Conservation (phyloP, 2,329 filamentous ascomycete species). For the Cordyceps javanica region DNA sequence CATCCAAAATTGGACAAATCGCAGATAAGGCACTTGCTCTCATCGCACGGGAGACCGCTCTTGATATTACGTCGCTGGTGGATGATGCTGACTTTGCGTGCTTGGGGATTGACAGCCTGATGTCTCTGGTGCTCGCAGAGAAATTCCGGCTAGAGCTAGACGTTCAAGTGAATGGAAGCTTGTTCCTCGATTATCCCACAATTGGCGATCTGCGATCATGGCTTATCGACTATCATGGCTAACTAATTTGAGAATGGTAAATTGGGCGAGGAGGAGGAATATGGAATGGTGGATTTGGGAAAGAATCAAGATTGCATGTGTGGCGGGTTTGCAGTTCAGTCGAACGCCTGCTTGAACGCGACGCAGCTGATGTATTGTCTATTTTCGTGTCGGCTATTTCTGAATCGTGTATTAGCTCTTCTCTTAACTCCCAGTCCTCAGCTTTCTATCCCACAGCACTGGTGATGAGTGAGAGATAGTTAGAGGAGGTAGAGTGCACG, state of each 20-base stretch:
- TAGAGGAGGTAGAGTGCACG: background rate
- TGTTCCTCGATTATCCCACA: constrained; percentile 48
- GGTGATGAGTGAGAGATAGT: background rate
- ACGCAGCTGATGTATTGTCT: background rate
- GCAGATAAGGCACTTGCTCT: constrained; percentile 42
- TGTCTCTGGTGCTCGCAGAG: constrained; percentile 51
- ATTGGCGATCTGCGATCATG: constrained; percentile 46
- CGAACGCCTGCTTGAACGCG: background rate
- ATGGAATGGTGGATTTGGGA: background rate
- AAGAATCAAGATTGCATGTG: background rate
- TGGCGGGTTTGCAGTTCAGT: background rate
- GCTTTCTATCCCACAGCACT: background rate
- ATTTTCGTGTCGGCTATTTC: background rate
- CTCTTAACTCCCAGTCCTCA: background rate
- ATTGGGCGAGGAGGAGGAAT: background rate
- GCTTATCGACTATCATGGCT: constrained; percentile 27
- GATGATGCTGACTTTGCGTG: constrained; percentile 51
- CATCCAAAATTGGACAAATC: background rate
- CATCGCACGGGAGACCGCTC: constrained; percentile 49
- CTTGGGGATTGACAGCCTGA: constrained; percentile 54
- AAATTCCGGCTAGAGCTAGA: constrained; percentile 51
- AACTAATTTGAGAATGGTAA: background rate
- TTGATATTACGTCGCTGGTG: constrained; percentile 45
- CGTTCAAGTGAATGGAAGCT: constrained; percentile 43
- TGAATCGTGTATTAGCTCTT: background rate